phyloP scores from a whole-genome alignment of 2,329 filamentous ascomycete species.

The Clonostachys rhizophaga region DNA sequence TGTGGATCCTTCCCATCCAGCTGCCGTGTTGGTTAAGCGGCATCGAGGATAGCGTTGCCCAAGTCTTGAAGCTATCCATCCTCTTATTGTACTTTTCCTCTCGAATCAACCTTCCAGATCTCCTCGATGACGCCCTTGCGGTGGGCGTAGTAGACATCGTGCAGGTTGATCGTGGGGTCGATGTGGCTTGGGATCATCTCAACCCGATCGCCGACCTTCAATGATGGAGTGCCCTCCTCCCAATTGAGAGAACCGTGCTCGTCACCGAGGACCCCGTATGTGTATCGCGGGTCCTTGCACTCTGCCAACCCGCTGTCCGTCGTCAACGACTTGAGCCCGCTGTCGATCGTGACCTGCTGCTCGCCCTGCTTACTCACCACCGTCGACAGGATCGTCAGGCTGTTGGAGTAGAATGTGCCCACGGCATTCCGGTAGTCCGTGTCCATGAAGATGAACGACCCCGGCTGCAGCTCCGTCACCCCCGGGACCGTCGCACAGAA shows the following conservation, averaged over 20 bases:
- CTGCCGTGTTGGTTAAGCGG: too few species aligned
- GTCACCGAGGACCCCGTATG: conserved; percentile 38
- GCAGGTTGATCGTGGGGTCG: conserved; percentile 47
- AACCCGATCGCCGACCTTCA: conserved; percentile 38
- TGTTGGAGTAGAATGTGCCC: conserved; percentile 41
- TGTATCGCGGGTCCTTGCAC: conserved; percentile 35
- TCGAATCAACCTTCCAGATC: conserved; percentile 44
- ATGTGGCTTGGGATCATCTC: conserved; percentile 52
- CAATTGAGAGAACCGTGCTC: conserved; percentile 42
- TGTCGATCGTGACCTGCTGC: conserved; percentile 39
- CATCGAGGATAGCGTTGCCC: too few species aligned
- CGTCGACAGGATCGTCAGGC: conserved; percentile 40
- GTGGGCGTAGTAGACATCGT: conserved; percentile 45
- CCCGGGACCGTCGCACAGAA: conserved; percentile 45
- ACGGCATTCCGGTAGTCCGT: conserved; percentile 50
- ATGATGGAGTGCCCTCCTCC: conserved; percentile 28
- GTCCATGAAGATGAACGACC: conserved; percentile 53
- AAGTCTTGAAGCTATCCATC: too few species aligned
- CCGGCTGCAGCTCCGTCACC: conserved; percentile 48
- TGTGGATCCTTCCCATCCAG: too few species aligned
- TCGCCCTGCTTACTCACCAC: conserved; percentile 41
- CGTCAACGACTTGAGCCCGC: conserved; percentile 39
- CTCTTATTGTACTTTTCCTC: conserved; percentile 42
- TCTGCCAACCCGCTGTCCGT: conserved; percentile 46
- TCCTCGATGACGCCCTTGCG: conserved; percentile 41